Conservation (phyloP, 768 basidiomycete species). For the Cubamyces sp. region DNA sequence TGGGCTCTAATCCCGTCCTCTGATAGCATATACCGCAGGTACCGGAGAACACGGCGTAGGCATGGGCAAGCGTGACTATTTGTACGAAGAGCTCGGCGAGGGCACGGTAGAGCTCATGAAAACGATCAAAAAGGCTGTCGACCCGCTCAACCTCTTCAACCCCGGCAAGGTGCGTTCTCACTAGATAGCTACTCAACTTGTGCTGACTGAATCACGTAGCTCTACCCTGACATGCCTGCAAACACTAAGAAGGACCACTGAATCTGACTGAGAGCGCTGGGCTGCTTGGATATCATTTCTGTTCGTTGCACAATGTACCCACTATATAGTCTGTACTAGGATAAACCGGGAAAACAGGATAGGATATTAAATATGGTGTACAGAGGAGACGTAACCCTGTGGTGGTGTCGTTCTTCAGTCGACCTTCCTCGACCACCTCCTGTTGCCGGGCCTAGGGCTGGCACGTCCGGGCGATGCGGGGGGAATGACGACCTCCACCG, state of each 20-base stretch:
- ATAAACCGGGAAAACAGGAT: background rate
- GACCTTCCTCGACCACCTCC: slow-evolving; percentile 77
- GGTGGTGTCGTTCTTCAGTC: slow-evolving; percentile 44
- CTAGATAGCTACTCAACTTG: slow-evolving; percentile 38
- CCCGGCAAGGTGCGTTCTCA: slow-evolving; percentile 73
- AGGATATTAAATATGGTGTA: slow-evolving; percentile 3
- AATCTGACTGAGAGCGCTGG: background rate
- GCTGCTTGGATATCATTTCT: background rate
- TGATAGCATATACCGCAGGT: slow-evolving; percentile 42
- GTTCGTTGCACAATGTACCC: background rate
- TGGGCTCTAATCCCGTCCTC: no score
- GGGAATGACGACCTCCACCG: slow-evolving; percentile 49
- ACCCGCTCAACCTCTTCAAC: slow-evolving; percentile 74
- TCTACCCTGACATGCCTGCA: slow-evolving; percentile 5
- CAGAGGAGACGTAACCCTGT: background rate
- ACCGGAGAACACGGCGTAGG: slow-evolving; percentile 90
- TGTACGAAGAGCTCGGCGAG: slow-evolving; percentile 79
- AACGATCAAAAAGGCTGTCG: slow-evolving; percentile 68
- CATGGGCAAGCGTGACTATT: slow-evolving; percentile 79
- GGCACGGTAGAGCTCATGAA: slow-evolving; percentile 88
- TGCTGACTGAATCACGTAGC: background rate
- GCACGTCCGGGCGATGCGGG: slow-evolving; percentile 49
- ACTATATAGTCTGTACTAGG: slow-evolving; percentile 10
- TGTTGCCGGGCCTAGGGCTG: slow-evolving; percentile 49
- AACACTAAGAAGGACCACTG: background rate